Conservation (phyloP, 305 asterid species). For the Fraxinus sp. region DNA sequence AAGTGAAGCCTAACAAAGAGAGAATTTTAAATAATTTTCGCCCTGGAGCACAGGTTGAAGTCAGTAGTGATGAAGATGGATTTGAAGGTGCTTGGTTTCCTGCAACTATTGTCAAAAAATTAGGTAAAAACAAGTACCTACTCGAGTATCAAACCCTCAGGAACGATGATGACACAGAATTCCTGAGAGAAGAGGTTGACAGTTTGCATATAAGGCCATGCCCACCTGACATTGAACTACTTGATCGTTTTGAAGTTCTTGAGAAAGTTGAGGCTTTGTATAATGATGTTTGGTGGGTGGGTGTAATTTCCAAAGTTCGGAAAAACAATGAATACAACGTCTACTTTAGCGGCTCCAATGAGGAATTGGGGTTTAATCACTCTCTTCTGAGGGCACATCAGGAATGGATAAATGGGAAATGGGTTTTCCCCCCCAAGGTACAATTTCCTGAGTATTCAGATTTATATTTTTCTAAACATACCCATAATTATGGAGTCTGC, state of each 20-base stretch:
- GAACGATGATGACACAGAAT: constrained; percentile 42
- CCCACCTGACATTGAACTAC: constrained; percentile 49
- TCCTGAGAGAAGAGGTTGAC: constrained; percentile 59
- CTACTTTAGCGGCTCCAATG: constrained; percentile 40
- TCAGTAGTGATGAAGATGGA: constrained; percentile 60
- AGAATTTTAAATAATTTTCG: constrained; percentile 25
- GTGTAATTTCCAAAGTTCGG: constrained; percentile 49
- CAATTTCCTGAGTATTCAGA: neutral
- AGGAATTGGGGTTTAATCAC: constrained; percentile 46
- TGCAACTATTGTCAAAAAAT: constrained; percentile 43
- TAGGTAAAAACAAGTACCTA: constrained; percentile 33
- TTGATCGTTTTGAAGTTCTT: constrained; percentile 39
- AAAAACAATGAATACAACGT: constrained; percentile 43
- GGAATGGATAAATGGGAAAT: constrained; percentile 72
- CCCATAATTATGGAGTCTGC: neutral
- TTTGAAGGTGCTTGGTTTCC: constrained; percentile 74
- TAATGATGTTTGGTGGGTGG: constrained; percentile 85
- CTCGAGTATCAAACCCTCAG: constrained; percentile 49
- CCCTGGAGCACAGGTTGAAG: constrained; percentile 57
- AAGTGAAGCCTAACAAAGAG: constrained; percentile 22
- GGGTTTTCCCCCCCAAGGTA: constrained; percentile 60
- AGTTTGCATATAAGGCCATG: constrained; percentile 53
- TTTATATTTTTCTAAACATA: constrained; percentile 5
- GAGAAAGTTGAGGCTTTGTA: constrained; percentile 67
- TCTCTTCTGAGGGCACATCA: constrained; percentile 65